These are phyloP conservation scores for Theileria sp. DNA, from an alignment of 169 alveolate species.

Conservation along the genomic window DNA sequence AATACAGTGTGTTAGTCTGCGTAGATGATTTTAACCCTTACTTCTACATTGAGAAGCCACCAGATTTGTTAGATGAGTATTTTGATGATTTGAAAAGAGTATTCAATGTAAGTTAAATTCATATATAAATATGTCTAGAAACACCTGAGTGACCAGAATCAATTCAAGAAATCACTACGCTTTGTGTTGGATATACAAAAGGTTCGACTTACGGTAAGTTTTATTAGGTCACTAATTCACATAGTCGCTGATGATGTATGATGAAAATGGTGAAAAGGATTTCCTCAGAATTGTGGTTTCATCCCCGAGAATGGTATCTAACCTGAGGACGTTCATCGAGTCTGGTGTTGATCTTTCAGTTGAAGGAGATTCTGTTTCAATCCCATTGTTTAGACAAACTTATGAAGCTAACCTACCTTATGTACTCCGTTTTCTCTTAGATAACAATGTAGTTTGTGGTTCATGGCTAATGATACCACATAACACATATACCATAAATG, in stretches of 20 bases:
- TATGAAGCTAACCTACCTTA: slow-evolving; percentile 96
- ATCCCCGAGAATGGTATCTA: slow-evolving; percentile 82
- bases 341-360: slow-evolving; percentile 67
- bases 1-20: slow-evolving; percentile 65
- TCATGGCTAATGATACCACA: slow-evolving; percentile 87
- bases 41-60: slow-evolving; percentile 73
- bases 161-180: slow-evolving; percentile 67
- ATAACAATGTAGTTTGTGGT: slow-evolving; percentile 92
- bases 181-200: slow-evolving; percentile 68
- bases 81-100: slow-evolving; percentile 47
- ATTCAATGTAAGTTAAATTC: slow-evolving; percentile 27
- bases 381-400: slow-evolving; percentile 60
- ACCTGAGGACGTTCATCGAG: slow-evolving; percentile 79
- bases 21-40: slow-evolving; percentile 71
- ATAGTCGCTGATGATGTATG: slow-evolving; percentile 75
- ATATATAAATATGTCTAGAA: slow-evolving; percentile 22
- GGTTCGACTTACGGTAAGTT: slow-evolving; percentile 33
- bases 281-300: slow-evolving; percentile 80
- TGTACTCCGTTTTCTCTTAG: slow-evolving; percentile 94
- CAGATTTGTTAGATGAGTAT: slow-evolving; percentile 55
- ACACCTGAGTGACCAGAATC: slow-evolving; percentile 62
- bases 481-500: slow-evolving; percentile 16
- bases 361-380: slow-evolving; percentile 19
- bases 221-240: background rate
- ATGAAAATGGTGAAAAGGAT: slow-evolving; percentile 65